A percentile compares a stretch with the other conserved stretches of the same genome.
phyloP scores from a whole-genome alignment of 2,329 filamentous ascomycete species.

The Helotiales sp. region DNA sequence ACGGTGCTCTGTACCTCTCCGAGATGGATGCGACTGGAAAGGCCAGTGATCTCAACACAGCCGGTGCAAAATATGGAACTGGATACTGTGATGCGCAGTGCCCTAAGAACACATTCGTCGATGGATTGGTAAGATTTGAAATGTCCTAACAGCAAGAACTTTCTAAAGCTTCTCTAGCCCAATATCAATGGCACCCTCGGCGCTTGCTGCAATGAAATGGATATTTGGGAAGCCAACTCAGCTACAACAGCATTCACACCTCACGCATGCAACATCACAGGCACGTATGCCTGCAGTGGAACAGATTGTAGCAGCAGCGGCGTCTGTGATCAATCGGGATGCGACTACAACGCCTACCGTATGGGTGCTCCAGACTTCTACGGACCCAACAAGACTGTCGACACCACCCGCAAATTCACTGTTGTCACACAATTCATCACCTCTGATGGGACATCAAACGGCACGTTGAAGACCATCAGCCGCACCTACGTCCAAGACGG shows the following conservation, averaged over 20 bases:
- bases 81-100: conserved; percentile 66
- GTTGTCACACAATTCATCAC: conserved; percentile 62
- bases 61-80: conserved; percentile 59
- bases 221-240: conserved; percentile 64
- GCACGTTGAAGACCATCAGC: conserved; percentile 51
- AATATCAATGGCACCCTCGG: conserved; percentile 51
- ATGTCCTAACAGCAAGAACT: background rate
- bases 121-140: conserved; percentile 42
- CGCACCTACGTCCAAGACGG: conserved; percentile 58
- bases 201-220: conserved; percentile 66
- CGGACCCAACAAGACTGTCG: conserved; percentile 50
- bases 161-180: conserved; percentile 37
- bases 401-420: conserved; percentile 52
- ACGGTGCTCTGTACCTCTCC: conserved; percentile 68
- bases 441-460: conserved; percentile 45
- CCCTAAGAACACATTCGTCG: conserved; percentile 51
- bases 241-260: conserved; percentile 58
- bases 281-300: conserved; percentile 43
- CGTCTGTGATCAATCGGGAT: conserved; percentile 60
- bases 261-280: conserved; percentile 51
- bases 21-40: conserved; percentile 65
- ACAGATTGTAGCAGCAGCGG: conserved; percentile 42
- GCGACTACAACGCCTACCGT: conserved; percentile 60
- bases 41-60: conserved; percentile 50
- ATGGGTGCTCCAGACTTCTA: conserved; percentile 56